These are phyloP conservation scores for Russula virescens DNA, from an alignment of 768 basidiomycete genomes.

Conservation along the genomic window DNA sequence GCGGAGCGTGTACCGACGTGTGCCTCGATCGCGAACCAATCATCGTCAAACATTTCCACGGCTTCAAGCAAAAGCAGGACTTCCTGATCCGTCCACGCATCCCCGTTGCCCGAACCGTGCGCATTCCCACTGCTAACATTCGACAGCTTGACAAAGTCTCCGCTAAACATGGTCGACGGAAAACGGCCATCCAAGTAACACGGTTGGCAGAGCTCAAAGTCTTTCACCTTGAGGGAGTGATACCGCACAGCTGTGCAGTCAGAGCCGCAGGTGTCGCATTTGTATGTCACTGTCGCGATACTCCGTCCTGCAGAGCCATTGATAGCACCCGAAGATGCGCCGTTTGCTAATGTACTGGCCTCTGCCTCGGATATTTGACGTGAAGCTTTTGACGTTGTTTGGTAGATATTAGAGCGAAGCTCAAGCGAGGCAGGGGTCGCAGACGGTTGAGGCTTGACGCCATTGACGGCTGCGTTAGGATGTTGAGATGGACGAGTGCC, in stretches of 20 bases:
- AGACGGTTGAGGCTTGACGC: constrained; percentile 37
- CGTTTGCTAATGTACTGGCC: constrained; percentile 59
- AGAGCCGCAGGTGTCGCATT: constrained; percentile 92
- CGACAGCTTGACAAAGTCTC: constrained; percentile 90
- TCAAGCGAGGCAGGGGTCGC: constrained; percentile 71
- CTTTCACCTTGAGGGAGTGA: constrained; percentile 88
- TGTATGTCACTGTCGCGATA: constrained; percentile 47
- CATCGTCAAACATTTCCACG: constrained; percentile 97
- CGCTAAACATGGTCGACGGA: constrained; percentile 92
- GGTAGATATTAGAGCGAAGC: constrained; percentile 82
- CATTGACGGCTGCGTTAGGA: constrained; percentile 40
- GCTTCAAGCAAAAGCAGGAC: constrained; percentile 85
- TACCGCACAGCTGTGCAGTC: constrained; percentile 89
- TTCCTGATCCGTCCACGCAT: constrained; percentile 89
- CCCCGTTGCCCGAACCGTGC: constrained; percentile 38
- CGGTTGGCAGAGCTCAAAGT: constrained; percentile 82
- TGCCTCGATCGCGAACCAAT: constrained; percentile 89
- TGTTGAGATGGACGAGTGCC: constrained; percentile 57
- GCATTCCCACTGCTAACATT: constrained; percentile 32
- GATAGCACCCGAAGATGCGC: constrained; percentile 40
- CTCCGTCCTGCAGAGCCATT: constrained; percentile 33
- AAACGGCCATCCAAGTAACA: constrained; percentile 98
- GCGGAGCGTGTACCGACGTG: constrained; percentile 89
- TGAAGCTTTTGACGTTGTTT: constrained; percentile 80
- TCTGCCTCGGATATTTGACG: constrained; percentile 62